phyloP scores from a whole-genome alignment of 306 rosid species.

The Canavalia gladiata region DNA sequence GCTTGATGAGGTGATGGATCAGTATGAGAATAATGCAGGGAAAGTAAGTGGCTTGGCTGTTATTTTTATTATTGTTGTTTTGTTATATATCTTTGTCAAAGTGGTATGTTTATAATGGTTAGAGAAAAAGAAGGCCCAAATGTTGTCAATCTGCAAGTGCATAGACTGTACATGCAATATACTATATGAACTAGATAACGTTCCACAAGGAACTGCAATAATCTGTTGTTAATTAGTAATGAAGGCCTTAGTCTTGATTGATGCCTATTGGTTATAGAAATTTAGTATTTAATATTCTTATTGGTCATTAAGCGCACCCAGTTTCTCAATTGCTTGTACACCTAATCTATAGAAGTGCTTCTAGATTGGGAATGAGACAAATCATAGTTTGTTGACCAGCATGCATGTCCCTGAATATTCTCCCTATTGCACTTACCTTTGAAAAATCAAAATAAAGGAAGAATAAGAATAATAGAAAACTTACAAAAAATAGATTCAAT shows the following conservation, averaged over 20 bases:
- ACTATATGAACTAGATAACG: background rate
- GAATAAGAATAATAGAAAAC: background rate
- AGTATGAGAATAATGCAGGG: constrained; percentile 75
- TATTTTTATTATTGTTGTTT: constrained; percentile 22
- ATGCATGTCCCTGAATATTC: too few relatives aligned
- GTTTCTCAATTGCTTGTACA: too few relatives aligned
- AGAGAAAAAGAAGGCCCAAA: background rate
- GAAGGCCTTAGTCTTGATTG: too few relatives aligned
- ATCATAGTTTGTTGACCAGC: too few relatives aligned
- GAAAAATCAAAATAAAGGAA: background rate
- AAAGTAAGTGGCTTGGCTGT: constrained; percentile 60
- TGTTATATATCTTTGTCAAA: background rate
- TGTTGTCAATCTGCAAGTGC: background rate
- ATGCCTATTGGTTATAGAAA: too few relatives aligned
- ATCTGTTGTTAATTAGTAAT: too few relatives aligned
- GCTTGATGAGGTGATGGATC: constrained; percentile 84
- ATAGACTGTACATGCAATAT: background rate
- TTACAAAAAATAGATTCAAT: background rate
- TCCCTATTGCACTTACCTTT: too few relatives aligned
- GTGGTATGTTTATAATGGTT: background rate
- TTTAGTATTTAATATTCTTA: too few relatives aligned
- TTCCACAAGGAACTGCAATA: too few relatives aligned
- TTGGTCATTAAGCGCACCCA: too few relatives aligned
- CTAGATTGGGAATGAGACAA: too few relatives aligned
- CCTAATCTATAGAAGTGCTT: too few relatives aligned